Conservation (phyloP, 2,329 filamentous ascomycete species). For the Pseudocercospora vitis region DNA sequence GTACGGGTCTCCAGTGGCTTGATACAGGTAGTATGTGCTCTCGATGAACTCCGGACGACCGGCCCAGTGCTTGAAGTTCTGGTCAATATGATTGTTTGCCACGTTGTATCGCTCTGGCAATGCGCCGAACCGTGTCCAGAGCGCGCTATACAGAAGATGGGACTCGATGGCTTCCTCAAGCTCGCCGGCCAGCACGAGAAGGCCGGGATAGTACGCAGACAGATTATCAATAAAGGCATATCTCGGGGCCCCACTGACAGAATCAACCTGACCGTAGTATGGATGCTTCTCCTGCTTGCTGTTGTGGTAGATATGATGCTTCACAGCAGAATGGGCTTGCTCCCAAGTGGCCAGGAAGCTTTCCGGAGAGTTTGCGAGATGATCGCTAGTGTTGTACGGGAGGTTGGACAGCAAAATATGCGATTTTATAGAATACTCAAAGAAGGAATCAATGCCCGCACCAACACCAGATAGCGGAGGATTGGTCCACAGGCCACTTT, state of each 20-base stretch:
- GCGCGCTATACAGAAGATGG: slow-evolving; percentile 83
- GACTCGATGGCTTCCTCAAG: slow-evolving; percentile 87
- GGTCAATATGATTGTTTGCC: slow-evolving; percentile 75
- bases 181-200: slow-evolving; percentile 82
- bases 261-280: slow-evolving; percentile 88
- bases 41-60: slow-evolving; percentile 96
- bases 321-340: slow-evolving; percentile 81
- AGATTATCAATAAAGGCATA: slow-evolving; percentile 96
- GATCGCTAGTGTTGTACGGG: slow-evolving; percentile 56
- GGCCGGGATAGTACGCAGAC: slow-evolving; percentile 89
- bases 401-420: slow-evolving; percentile 83
- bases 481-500: slow-evolving; percentile 79
- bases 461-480: slow-evolving; percentile 89
- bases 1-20: slow-evolving; percentile 91
- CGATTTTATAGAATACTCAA: slow-evolving; percentile 95
- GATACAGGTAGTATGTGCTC: slow-evolving; percentile 93
- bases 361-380: slow-evolving; percentile 58
- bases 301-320: slow-evolving; percentile 79
- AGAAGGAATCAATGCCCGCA: slow-evolving; percentile 96
- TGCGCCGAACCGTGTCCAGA: slow-evolving; percentile 94
- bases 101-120: slow-evolving; percentile 80
- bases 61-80: slow-evolving; percentile 89
- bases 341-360: slow-evolving; percentile 82
- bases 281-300: slow-evolving; percentile 73
- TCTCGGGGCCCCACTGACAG: slow-evolving; percentile 81